Evolutionary conservation across 1,284 basidiomycete species (phyloP).

Genomic region (Puccinia coronata): DNA sequence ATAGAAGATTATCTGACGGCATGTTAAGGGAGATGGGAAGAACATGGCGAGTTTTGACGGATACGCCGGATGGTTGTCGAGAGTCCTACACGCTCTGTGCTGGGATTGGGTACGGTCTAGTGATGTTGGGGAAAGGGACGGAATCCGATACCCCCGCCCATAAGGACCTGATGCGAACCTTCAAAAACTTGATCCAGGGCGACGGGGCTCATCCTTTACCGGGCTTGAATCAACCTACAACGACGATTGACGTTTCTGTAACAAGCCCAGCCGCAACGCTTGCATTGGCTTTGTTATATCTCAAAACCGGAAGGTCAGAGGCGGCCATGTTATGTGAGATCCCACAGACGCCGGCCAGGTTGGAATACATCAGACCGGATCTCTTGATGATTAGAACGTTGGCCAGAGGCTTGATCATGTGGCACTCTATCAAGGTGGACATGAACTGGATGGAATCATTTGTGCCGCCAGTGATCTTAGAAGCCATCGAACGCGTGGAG

Average conservation of each 20-base stretch:
- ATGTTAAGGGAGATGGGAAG: slow-evolving; percentile 82
- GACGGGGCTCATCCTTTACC: slow-evolving; percentile 52
- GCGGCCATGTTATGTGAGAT: slow-evolving; percentile 80
- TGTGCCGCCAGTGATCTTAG: slow-evolving; percentile 71
- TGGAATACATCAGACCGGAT: slow-evolving; percentile 84
- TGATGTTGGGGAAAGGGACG: slow-evolving; percentile 72
- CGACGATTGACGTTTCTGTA: slow-evolving; percentile 78
- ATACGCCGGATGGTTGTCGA: slow-evolving; percentile 59
- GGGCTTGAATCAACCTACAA: slow-evolving; percentile 60
- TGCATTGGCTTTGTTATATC: slow-evolving; percentile 86
- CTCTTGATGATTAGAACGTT: slow-evolving; percentile 80
- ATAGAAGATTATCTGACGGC: slow-evolving; percentile 87
- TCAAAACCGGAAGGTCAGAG: slow-evolving; percentile 78
- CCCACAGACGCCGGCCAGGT: slow-evolving; percentile 73
- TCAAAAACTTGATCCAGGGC: slow-evolving; percentile 47
- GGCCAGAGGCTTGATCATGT: slow-evolving; percentile 79
- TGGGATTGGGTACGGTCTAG: slow-evolving; percentile 87
- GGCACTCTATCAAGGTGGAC: slow-evolving; percentile 74
- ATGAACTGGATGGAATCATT: slow-evolving; percentile 76
- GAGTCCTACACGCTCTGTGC: slow-evolving; percentile 90
- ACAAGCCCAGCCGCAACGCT: slow-evolving; percentile 88
- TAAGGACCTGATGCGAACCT: slow-evolving; percentile 48
- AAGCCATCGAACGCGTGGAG: slow-evolving; percentile 63
- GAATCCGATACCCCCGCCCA: slow-evolving; percentile 51
- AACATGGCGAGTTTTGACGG: slow-evolving; percentile 63